phyloP scores from a whole-genome alignment of 225 moss, liverwort and hornwort species.

The Marchantia polymorpha region DNA sequence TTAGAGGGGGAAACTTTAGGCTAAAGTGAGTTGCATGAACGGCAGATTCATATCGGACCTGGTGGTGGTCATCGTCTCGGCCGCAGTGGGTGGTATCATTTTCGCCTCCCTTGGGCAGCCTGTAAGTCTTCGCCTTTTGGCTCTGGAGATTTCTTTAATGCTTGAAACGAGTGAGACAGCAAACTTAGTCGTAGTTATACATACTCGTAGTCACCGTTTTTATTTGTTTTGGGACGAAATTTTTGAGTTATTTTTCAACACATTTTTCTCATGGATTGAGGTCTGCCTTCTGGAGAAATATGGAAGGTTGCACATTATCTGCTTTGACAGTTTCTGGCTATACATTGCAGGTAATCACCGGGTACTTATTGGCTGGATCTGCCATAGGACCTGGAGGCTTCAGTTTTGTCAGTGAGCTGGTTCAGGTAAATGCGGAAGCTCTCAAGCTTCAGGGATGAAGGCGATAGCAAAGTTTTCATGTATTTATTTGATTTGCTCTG shows the following conservation, averaged over 20 bases:
- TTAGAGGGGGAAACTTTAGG: too few relatives aligned
- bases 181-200: neutral
- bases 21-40: neutral
- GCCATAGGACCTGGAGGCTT: conserved; percentile 98
- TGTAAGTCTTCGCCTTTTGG: conserved; percentile 42
- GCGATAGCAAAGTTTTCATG: too few relatives aligned
- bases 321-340: neutral
- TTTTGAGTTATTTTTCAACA: neutral
- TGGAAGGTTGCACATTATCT: neutral
- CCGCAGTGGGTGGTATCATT: conserved; percentile 90
- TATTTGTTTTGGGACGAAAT: neutral
- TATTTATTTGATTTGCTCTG: too few relatives aligned
- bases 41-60: conserved; percentile 89
- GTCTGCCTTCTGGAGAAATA: neutral
- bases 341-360: conserved; percentile 65
- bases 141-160: neutral
- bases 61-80: conserved; percentile 94
- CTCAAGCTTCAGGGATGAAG: neutral
- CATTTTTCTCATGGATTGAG: neutral
- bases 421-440: conserved; percentile 51
- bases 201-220: neutral
- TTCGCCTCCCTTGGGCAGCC: conserved; percentile 95
- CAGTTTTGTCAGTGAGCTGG: conserved; percentile 88
- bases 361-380: conserved; percentile 95
- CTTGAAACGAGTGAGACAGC: neutral